A percentile compares a stretch with the other conserved stretches of the same genome.
Conservation (phyloP, 805 yeast genomes). For the Candida suzukii region DNA sequence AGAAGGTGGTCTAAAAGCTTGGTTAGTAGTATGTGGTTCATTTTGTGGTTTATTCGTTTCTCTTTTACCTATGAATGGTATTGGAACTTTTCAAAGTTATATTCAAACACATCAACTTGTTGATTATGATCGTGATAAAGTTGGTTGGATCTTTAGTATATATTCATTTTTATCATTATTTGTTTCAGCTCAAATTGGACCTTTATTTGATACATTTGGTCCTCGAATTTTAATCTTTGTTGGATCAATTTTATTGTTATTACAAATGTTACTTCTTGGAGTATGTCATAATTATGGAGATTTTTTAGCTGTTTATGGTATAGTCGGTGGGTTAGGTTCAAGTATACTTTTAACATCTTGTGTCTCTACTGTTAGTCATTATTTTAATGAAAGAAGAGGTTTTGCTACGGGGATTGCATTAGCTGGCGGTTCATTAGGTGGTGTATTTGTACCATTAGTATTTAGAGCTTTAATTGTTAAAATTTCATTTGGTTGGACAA, state of each 20-base stretch:
- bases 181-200: conserved; percentile 27
- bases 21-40: conserved; percentile 28
- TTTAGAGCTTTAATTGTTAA: conserved; percentile 24
- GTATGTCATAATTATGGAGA: conserved; percentile 27
- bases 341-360: conserved; percentile 32
- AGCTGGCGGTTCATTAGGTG: conserved; percentile 36
- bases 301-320: conserved; percentile 28
- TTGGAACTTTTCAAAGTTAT: conserved; percentile 35
- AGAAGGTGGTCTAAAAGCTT: conserved; percentile 32
- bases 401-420: conserved; percentile 30
- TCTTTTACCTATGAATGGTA: conserved; percentile 29
- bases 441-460: conserved; percentile 31
- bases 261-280: conserved; percentile 31
- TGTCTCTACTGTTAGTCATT: conserved; percentile 32
- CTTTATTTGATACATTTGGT: conserved; percentile 31
- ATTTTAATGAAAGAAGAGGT: conserved; percentile 31
- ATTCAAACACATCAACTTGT: conserved; percentile 31
- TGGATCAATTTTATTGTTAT: conserved; percentile 27
- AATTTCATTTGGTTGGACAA: conserved; percentile 32
- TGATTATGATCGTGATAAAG: conserved; percentile 20
- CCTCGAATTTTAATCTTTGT: conserved; percentile 18
- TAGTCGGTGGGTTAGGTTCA: conserved; percentile 29
- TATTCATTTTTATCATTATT: conserved; percentile 28
- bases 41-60: conserved; percentile 28
- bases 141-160: conserved; percentile 35